Conservation (phyloP, 805 yeast genomes). For the Komagataella populi region DNA sequence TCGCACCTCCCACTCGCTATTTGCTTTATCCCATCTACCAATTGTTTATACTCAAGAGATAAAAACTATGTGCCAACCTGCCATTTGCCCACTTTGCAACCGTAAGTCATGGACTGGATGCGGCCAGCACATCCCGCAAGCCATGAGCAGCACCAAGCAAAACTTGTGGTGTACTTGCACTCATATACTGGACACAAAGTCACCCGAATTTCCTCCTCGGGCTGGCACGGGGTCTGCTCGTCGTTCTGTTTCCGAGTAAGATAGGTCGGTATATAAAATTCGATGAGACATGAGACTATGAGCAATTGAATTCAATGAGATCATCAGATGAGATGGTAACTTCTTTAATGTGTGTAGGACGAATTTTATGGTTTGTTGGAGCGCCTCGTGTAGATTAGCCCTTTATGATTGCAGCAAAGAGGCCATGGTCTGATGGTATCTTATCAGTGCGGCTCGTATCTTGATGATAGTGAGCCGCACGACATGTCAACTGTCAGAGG, state of each 20-base stretch:
- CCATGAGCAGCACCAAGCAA: constrained; percentile 38
- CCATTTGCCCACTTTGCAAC: constrained; percentile 25
- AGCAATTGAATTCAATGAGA: neutral
- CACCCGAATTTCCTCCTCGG: constrained; percentile 38
- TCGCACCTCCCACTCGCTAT: neutral
- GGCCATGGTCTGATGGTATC: no score
- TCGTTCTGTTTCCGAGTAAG: constrained; percentile 13
- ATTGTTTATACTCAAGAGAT: neutral
- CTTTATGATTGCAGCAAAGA: neutral
- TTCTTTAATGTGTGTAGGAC: neutral
- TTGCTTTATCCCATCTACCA: neutral
- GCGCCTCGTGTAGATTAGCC: no score
- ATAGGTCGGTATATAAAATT: neutral
- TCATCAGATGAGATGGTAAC: neutral
- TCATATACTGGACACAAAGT: constrained; percentile 23
- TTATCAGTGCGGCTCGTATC: neutral
- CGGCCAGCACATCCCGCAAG: constrained; percentile 36
- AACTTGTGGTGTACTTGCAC: constrained; percentile 43
- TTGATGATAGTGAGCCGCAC: neutral
- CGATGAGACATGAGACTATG: neutral
- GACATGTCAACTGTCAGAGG: neutral
- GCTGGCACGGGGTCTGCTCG: constrained; percentile 50
- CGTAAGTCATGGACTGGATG: constrained; percentile 57
- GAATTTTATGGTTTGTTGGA: neutral
- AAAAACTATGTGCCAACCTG: constrained; percentile 18